Conservation (phyloP, 2,329 filamentous ascomycete species). For the Ramichloridium luteum region DNA sequence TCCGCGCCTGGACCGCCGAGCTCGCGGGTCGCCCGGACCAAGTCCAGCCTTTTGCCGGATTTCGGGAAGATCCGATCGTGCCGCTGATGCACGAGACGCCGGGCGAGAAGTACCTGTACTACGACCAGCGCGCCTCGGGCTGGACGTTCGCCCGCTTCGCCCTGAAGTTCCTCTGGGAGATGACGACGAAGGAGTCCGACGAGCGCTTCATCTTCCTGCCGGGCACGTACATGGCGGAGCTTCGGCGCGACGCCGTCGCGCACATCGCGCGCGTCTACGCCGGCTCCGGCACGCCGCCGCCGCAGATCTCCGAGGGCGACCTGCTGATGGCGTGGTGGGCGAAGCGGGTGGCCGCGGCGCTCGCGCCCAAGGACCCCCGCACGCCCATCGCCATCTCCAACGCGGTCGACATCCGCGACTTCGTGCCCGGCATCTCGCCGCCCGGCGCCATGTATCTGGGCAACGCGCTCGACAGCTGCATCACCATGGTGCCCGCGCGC, state of each 20-base stretch:
- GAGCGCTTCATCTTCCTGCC: not conserved
- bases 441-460: not conserved
- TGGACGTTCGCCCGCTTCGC: not conserved
- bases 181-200: not conserved
- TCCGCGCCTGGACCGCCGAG: slow-evolving; percentile 1
- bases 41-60: slow-evolving; percentile 1
- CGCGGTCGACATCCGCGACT: not conserved
- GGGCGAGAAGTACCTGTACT: not conserved
- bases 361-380: not conserved
- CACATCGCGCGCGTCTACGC: not conserved
- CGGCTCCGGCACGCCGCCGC: not conserved
- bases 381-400: slow-evolving; percentile 1
- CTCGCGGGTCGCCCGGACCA: slow-evolving; percentile 1
- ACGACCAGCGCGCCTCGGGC: not conserved
- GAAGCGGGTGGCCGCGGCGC: not conserved
- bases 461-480: not conserved
- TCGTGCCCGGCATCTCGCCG: not conserved
- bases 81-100: not conserved
- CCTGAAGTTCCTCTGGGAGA: not conserved
- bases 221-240: not conserved
- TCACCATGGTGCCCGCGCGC: not conserved
- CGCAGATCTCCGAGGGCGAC: not conserved
- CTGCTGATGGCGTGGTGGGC: not conserved
- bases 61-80: not conserved
- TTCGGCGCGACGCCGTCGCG: not conserved